Evolutionary conservation across 306 rosid species (phyloP), one percentile per base, ranked within the genome.

Genomic region (Dalbergia cultrata): DNA sequence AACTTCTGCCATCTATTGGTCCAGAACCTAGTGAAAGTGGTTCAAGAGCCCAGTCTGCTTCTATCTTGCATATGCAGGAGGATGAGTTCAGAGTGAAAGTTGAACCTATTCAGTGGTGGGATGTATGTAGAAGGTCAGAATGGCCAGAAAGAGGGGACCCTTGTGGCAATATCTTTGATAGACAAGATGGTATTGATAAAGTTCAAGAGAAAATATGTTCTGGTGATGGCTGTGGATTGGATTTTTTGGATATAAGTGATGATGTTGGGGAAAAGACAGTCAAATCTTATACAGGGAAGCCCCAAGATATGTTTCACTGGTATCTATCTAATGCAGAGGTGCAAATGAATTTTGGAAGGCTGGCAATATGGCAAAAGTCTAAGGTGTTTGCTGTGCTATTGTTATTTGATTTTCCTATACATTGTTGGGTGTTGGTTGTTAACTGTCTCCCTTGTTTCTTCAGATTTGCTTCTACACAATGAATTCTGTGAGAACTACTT

Each of bases 21-120:
- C 77, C 75, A 21, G 97, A 90, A 83, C 78, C 88, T 75, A 80
- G 81, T 69, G 84, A 85, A 62, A 79, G 67, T 65, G 85, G 88
- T 76, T 63, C 79, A 7, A 72, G 76, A 83, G 76, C 83, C 78
- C 91, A 83, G 50, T 76, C 93, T 77, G 80, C 88, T 86, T 86
- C 95, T 2, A 33, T 70, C 73, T 31, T 85, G 82, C 89, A 80
- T 63, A 76, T 82, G 85, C 94, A 87, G 77, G 98, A 94, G 70
- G 97, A 90, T 77, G 97, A 90, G 67, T 83, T 94, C 81, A 85
- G 92, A 81, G 93, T 94, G 56, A 92, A 94, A 86, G 96, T 94
- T 81, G 97, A 94, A 70, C 97, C 98, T 60, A 88, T 92, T 86
- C 97, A 92, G 66, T 92, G 98, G 97, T 92, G 96, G 98, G 98